Percentiles rank a stretch among this genome's conserved stretches.
Conservation (phyloP, 1,284 basidiomycete genomes). For the Tetrapyrgos nigripes region DNA sequence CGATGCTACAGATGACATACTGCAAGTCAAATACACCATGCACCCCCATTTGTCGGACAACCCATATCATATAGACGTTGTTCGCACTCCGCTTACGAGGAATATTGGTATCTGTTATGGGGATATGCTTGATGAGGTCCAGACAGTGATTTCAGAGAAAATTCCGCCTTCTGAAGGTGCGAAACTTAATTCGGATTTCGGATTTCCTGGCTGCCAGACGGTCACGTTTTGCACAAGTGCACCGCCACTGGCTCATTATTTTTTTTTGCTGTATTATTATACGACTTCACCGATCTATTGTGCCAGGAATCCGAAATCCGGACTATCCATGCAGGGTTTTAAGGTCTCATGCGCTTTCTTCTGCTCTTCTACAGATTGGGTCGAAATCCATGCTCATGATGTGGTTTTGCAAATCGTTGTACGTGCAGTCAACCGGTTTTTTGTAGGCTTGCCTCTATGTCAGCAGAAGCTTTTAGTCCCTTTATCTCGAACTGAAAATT, state of each 20-base stretch:
- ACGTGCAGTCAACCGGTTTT: slow-evolving; percentile 27
- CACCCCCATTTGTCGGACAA: not conserved
- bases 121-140: slow-evolving; percentile 8
- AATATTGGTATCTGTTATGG: slow-evolving; percentile 6
- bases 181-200: not conserved
- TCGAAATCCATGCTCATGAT: slow-evolving; percentile 12
- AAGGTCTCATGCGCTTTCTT: slow-evolving; percentile 50
- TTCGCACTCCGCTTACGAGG: slow-evolving; percentile 9
- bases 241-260: slow-evolving; percentile 39
- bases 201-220: not conserved
- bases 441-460: slow-evolving; percentile 32
- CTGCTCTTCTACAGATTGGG: slow-evolving; percentile 31
- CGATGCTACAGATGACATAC: slow-evolving; percentile 41
- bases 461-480: slow-evolving; percentile 3
- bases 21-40: slow-evolving; percentile 42
- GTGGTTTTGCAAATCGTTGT: slow-evolving; percentile 24
- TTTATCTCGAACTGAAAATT: not conserved
- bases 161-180: not conserved
- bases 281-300: no score
- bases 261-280: no score
- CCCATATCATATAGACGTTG: slow-evolving; percentile 8
- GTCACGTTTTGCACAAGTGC: slow-evolving; percentile 36
- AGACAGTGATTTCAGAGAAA: not conserved
- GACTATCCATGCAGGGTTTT: slow-evolving; percentile 42
- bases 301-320: no score